Base-by-base conservation (phyloP, 495 filamentous ascomycete species). In the Penicillium verhagenii region DNA sequence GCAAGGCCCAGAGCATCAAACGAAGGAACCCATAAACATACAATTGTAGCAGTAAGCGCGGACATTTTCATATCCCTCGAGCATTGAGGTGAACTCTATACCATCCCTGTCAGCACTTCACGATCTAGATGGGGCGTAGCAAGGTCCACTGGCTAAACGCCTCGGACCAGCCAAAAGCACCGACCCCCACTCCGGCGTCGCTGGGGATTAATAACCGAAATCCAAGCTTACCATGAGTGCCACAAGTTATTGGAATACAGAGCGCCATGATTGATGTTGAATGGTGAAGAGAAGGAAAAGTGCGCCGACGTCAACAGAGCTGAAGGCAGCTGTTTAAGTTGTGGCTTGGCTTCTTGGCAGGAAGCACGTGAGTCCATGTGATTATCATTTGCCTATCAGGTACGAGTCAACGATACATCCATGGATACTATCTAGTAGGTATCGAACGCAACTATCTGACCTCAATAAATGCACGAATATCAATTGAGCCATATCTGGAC, bases 41-140 rank as follows among this genome's bases (percentile, higher is more conserved):
- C 78, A 82, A 51, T 82, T 81, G 33, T 79, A 74, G 56, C 79
- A 82, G 63, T 79, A 78, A 31, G 78, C 79, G 28, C 78, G 72
- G 8, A 81, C 76, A 52, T 77, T 63, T 60, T 82, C 78, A 46
- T 81, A 82, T n/a, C 77, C 79, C 56, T 81, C 67, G 7, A 82
- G 70, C 62, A 71, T 73, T 37, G 72, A 75, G 2, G 74, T 72
- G 61, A 82, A 82, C 49, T 82, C 79, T 82, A 57, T 25, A 21
- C 23, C 23, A 40, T 38, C 20, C 33, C 23, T 31, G 42, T 57
- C 21, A 65, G 40, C 50, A 9, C 20, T 9, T 33, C 43, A 49
- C 47, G 13, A 45, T 45, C 42, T 25, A 58, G 3, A 54, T 50
- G 28, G 50, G 39, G 46, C 33, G 47, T 40, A 25, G 29, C n/a